Evolutionary conservation across 169 alveolate species (phyloP).

Genomic region (Plasmodium knowlesi): DNA sequence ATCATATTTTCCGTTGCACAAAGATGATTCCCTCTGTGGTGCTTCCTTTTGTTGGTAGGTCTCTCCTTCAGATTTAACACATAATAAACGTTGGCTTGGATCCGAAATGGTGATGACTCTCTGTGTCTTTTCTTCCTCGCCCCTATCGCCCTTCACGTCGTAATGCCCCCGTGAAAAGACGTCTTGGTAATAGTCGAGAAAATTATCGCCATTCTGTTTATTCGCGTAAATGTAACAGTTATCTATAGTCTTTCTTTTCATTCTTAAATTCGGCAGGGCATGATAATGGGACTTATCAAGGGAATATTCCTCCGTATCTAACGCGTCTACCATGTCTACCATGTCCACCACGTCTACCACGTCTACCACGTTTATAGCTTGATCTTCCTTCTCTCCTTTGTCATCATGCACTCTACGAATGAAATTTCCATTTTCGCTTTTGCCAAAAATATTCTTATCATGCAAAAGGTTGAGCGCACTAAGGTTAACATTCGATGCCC

Average conservation of each 20-base stretch:
- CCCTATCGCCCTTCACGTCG: background rate
- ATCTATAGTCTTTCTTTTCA: conserved; percentile 35
- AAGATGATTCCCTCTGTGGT: background rate
- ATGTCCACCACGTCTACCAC: background rate
- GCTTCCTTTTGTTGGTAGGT: no score
- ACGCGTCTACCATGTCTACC: background rate
- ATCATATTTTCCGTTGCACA: background rate
- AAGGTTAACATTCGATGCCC: background rate
- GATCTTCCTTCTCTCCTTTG: background rate
- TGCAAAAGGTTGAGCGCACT: background rate
- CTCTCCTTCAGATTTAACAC: no score
- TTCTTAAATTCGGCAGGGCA: background rate
- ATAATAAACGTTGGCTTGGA: no score
- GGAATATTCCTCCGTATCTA: background rate
- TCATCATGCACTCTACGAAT: background rate
- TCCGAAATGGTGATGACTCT: no score
- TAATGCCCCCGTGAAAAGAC: background rate
- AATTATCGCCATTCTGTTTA: background rate
- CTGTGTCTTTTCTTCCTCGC: background rate
- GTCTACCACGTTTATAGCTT: background rate
- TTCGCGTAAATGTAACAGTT: conserved; percentile 21
- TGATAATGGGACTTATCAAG: background rate
- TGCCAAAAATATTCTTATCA: background rate
- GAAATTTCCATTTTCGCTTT: background rate
- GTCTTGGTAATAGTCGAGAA: background rate